phyloP scores from a whole-genome alignment of 768 basidiomycete genomes.

The Russula brevipes region DNA sequence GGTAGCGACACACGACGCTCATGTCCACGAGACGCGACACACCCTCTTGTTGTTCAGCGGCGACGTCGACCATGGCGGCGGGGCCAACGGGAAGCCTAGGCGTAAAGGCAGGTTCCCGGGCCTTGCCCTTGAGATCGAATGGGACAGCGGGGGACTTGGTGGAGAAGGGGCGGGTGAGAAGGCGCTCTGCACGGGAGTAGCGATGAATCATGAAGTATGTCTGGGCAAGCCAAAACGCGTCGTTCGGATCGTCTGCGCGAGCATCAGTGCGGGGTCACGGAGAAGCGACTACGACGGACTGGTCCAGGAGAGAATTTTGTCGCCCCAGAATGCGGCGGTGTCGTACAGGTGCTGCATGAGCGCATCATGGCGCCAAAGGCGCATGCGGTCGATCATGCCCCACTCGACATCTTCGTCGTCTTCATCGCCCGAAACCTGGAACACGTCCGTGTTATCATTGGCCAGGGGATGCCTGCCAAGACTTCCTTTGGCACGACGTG shows the following conservation, averaged over 20 bases:
- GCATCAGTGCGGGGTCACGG: not conserved
- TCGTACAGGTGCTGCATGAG: constrained; percentile 98
- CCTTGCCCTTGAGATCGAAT: constrained; percentile 53
- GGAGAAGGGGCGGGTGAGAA: constrained; percentile 84
- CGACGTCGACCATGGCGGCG: constrained; percentile 63
- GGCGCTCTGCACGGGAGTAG: constrained; percentile 87
- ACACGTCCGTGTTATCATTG: constrained; percentile 70
- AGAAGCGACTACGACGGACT: constrained; percentile 45
- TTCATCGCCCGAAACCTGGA: constrained; percentile 59
- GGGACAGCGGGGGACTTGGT: constrained; percentile 42
- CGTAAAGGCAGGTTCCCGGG: constrained; percentile 31
- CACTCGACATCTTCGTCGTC: constrained; percentile 62
- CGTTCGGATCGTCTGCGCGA: constrained; percentile 80
- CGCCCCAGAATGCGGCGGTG: constrained; percentile 97
- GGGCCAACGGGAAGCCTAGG: constrained; percentile 66
- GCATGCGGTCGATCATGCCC: constrained; percentile 92
- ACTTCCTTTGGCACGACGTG: constrained; percentile 49
- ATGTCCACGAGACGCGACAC: constrained; percentile 84
- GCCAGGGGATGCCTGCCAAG: constrained; percentile 63
- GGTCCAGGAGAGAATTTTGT: constrained; percentile 94
- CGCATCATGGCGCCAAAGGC: constrained; percentile 95
- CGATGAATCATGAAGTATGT: constrained; percentile 95
- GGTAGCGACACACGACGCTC: constrained; percentile 92
- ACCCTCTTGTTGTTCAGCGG: constrained; percentile 56
- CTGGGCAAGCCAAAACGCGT: constrained; percentile 99